Evolutionary conservation across 495 filamentous ascomycete genomes (phyloP), one percentile per base, ranked within the genome.

Genomic region (Amniculicola lignicola): DNA sequence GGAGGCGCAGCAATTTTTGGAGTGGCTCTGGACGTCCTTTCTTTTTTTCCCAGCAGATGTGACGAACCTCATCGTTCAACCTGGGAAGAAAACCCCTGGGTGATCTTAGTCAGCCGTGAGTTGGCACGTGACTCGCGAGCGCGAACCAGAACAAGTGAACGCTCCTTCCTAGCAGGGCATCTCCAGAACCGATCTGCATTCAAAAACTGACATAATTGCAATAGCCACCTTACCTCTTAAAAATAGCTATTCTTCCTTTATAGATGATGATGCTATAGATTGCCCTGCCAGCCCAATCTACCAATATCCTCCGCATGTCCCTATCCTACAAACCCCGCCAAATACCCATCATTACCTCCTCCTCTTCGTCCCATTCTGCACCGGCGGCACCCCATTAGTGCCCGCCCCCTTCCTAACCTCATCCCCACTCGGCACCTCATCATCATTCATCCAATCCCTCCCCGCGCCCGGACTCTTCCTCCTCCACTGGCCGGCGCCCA

Each of bases 401-500:
- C n/a, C n/a, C 14, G 48, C 21, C 36, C 33, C 29, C 19, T 18
- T 53, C 28, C 49, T 54, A 9, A 28, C n/a, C 49, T 77, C 75
- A 18, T 77, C 77, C 11, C 69, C 69, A 59, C 70, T 71, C 10
- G 37, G 10, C 11, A 18, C 37, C 28, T 71, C 69, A 47, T 57
- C 64, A 14, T 71, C 72, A 51, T 80, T 71, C 73, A 77, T 72
- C 76, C 76, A 77, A 42, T 78, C 78, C 25, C 73, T 72, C 4
- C 75, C 78, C 22, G 75, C 73, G 1, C 80, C 80, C 15, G 84
- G 82, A 57, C 84, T 90, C 58, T 88, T 86, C 16, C 88, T 74
- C 35, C 91, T 75, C 76, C 91, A 86, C 28, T 89, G 92, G 0
- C 91, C 91, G 0, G 89, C 82, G 0, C 87, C 87, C 47, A 95